Percentiles rank a stretch among this genome's conserved stretches.
These are phyloP conservation scores for Mycosphaerelloides madeirae DNA, from an alignment of 2,329 filamentous ascomycete genomes.

Conservation along the genomic window DNA sequence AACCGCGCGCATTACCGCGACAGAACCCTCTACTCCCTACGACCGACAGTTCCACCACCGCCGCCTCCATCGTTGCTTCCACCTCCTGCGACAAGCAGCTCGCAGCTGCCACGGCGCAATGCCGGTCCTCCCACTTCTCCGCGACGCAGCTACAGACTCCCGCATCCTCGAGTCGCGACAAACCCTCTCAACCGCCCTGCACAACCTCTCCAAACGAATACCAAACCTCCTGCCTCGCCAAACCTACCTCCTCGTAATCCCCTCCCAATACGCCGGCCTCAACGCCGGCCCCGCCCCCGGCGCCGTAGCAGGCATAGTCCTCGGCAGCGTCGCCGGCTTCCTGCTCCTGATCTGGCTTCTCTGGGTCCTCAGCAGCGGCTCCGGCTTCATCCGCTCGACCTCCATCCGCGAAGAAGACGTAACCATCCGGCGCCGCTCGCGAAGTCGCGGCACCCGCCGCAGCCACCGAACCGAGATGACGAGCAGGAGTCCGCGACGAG, in stretches of 20 bases:
- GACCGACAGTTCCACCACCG: neutral
- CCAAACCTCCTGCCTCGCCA: constrained; percentile 17
- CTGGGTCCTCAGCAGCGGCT: constrained; percentile 36
- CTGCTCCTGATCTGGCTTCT: constrained; percentile 51
- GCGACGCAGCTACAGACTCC: constrained; percentile 17
- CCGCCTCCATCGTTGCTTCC: neutral
- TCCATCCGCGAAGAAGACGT: constrained; percentile 31
- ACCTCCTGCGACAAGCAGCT: neutral
- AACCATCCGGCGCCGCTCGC: constrained; percentile 27
- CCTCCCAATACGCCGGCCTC: constrained; percentile 55
- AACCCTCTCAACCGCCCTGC: constrained; percentile 7
- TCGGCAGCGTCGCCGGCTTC: constrained; percentile 52
- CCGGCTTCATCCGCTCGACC: constrained; percentile 26
- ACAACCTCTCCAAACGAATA: constrained; percentile 6
- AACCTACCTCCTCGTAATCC: constrained; percentile 45
- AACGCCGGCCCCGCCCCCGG: constrained; percentile 51
- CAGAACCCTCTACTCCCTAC: neutral
- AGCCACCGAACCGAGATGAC: constrained; percentile 30
- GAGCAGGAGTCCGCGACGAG: constrained; percentile 25
- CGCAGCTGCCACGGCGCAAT: constrained; percentile 16
- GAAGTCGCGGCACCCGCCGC: constrained; percentile 22
- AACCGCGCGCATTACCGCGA: too few species aligned
- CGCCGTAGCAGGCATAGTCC: constrained; percentile 56
- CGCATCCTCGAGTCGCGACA: constrained; percentile 27
- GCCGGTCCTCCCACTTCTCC: constrained; percentile 16